Evolutionary conservation across 441 rosid species (phyloP), one percentile per base, ranked within the genome.

Genomic region (Mallotus repandus): DNA sequence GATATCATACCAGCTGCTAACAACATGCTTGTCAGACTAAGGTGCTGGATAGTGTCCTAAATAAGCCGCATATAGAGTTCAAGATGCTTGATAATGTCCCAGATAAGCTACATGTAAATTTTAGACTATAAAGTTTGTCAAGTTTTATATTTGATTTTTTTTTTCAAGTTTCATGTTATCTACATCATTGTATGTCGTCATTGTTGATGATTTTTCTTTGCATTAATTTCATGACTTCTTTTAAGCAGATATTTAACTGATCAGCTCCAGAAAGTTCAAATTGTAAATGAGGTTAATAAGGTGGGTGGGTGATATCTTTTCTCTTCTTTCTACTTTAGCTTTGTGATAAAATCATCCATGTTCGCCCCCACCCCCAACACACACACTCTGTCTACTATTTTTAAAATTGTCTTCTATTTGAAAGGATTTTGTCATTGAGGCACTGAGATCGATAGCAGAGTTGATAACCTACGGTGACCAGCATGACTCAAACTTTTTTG

Each of bases 401-500:
- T 80, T 29, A 7, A 80, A 76, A 13, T 70, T 74, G 43, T 79
- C 16, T 62, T 71, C 7, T n/a, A 11, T 76, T 71, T 35, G 68
- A 74, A 81, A 96, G 98, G 98, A 94, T 79, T 84, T 90, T 70
- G 96, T 94, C n/a, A 81, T 97, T 55, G 99, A 97, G 92, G 98
- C 97, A 18, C 73, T 97, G 78, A 88, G 99, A 87, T 92, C 97
- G 12, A 97, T 97, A 71, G 93, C 99, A 2, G 99, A 97, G 88
- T 84, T 97, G 88, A 85, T 97, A 78, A 94, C 95, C 32, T 97
- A 97, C 77, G 99, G 99, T 4, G 99, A 97, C 76, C 99, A 97
- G 82, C 97, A 97, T 85, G 91, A 94, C 76, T 70, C 98, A 0
- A 82, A 86, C 70, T 89, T 84, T 81, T 94, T 97, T 69, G 99